A percentile compares a stretch with the other conserved stretches of the same genome.
phyloP scores from a whole-genome alignment of 495 filamentous ascomycete species.

The Rhizodiscina lignyota region DNA sequence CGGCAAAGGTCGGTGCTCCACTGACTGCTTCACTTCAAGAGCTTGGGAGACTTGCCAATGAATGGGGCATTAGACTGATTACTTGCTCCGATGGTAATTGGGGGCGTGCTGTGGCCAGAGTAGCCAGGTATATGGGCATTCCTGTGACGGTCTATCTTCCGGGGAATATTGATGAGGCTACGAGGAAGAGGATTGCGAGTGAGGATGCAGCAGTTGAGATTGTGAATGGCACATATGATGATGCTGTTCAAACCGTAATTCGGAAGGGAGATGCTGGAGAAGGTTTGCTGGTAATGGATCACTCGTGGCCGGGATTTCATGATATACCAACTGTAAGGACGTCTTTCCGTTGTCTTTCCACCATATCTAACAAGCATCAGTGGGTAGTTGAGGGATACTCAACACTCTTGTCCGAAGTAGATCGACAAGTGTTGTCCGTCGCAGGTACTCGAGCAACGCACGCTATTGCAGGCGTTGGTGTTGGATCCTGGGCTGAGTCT shows the following conservation, averaged over 20 bases:
- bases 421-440: slow-evolving; percentile 28
- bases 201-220: slow-evolving; percentile 41
- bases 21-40: slow-evolving; percentile 20
- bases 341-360: too few species aligned
- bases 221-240: slow-evolving; percentile 42
- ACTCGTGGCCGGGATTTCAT: slow-evolving; percentile 42
- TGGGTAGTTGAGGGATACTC: slow-evolving; percentile 63
- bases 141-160: slow-evolving; percentile 40
- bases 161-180: slow-evolving; percentile 29
- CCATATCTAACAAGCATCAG: too few species aligned
- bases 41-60: slow-evolving; percentile 22
- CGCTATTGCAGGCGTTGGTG: slow-evolving; percentile 38
- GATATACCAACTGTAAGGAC: slow-evolving; percentile 40
- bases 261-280: slow-evolving; percentile 17
- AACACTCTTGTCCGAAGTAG: slow-evolving; percentile 47
- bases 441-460: slow-evolving; percentile 18
- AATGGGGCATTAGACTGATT: slow-evolving; percentile 21
- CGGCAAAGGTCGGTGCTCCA: slow-evolving; percentile 23
- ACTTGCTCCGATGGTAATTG: slow-evolving; percentile 57
- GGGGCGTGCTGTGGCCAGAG: slow-evolving; percentile 49
- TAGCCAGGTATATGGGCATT: slow-evolving; percentile 39
- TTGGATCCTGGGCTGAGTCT: slow-evolving; percentile 47
- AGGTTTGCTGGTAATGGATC: slow-evolving; percentile 47
- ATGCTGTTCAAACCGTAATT: slow-evolving; percentile 30
- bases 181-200: slow-evolving; percentile 31